Percentiles rank a stretch among this genome's conserved stretches.
Evolutionary conservation across 2,329 filamentous ascomycete species (phyloP).

Genomic region (Knoxdaviesia capensis): DNA sequence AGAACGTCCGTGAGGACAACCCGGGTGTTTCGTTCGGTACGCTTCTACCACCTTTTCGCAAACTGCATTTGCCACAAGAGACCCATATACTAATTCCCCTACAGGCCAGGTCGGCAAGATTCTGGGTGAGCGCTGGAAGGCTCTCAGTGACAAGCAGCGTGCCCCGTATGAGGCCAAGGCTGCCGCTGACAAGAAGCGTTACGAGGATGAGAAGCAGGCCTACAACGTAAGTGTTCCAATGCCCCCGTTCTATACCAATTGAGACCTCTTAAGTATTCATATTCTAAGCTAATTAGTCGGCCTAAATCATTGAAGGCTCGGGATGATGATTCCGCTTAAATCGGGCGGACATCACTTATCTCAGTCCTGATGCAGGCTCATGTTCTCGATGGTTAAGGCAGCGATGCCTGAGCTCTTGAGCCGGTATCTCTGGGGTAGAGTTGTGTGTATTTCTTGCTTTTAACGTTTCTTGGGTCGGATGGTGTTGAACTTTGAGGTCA

Average conservation of each 20-base stretch:
- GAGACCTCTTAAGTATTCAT: neutral
- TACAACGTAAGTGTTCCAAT: slow-evolving; percentile 50
- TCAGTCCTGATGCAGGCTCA: no score
- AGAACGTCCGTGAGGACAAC: slow-evolving; percentile 96
- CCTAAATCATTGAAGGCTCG: slow-evolving; percentile 17
- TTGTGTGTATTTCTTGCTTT: no score
- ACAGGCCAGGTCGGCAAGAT: slow-evolving; percentile 89
- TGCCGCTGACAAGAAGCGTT: slow-evolving; percentile 93
- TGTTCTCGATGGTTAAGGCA: no score
- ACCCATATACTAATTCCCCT: slow-evolving; percentile 3
- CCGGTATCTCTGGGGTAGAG: no score
- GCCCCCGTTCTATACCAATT: neutral
- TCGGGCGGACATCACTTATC: no score
- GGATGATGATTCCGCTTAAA: slow-evolving; percentile 28
- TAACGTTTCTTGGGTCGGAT: no score
- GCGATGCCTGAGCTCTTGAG: no score
- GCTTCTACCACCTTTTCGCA: neutral
- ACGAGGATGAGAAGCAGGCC: slow-evolving; percentile 90
- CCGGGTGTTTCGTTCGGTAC: slow-evolving; percentile 88
- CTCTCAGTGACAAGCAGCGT: slow-evolving; percentile 79
- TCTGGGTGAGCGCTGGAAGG: slow-evolving; percentile 98
- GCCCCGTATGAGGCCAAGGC: slow-evolving; percentile 93
- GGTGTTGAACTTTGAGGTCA: no score
- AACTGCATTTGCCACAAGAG: slow-evolving; percentile 9
- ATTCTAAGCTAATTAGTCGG: slow-evolving; percentile 10